A percentile compares a stretch with the other conserved stretches of the same genome.
Conservation (phyloP, 2,329 filamentous ascomycete genomes). For the Ascosphaera pollenicola region DNA sequence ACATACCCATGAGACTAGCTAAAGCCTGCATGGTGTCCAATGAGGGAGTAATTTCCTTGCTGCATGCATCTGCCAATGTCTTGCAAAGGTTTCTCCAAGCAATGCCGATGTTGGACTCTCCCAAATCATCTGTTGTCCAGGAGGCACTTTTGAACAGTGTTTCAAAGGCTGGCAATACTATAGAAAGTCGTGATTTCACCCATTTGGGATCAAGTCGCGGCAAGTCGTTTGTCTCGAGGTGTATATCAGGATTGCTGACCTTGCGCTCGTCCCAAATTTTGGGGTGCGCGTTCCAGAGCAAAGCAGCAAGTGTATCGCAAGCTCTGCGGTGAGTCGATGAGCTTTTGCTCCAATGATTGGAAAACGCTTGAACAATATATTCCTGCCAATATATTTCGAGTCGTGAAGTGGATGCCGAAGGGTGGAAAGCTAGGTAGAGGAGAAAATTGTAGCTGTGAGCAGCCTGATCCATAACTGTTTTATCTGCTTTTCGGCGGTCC, state of each 20-base stretch:
- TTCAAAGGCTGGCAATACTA: slow-evolving; percentile 41
- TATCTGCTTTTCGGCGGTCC: slow-evolving; percentile 37
- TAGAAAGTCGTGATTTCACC: slow-evolving; percentile 49
- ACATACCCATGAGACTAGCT: slow-evolving; percentile 44
- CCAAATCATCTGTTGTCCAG: slow-evolving; percentile 24
- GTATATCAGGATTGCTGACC: slow-evolving; percentile 34
- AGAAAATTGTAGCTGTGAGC: slow-evolving; percentile 59
- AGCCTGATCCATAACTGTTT: slow-evolving; percentile 28
- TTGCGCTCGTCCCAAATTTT: slow-evolving; percentile 56
- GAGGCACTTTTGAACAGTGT: slow-evolving; percentile 27
- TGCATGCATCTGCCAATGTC: slow-evolving; percentile 36
- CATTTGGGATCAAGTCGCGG: slow-evolving; percentile 68
- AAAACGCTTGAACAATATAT: slow-evolving; percentile 44
- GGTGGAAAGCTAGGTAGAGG: slow-evolving; percentile 62
- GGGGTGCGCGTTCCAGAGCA: slow-evolving; percentile 30
- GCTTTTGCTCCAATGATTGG: slow-evolving; percentile 28
- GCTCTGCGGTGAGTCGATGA: slow-evolving; percentile 35
- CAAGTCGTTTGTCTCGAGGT: slow-evolving; percentile 50
- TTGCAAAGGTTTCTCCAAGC: slow-evolving; percentile 40
- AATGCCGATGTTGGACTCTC: slow-evolving; percentile 27
- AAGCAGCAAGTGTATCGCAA: slow-evolving; percentile 47
- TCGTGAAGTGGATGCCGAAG: slow-evolving; percentile 40
- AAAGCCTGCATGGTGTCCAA: slow-evolving; percentile 64
- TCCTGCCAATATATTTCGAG: slow-evolving; percentile 60
- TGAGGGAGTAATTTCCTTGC: slow-evolving; percentile 78